Conservation (phyloP, 495 filamentous ascomycete genomes). For the Chaetomidium leptoderma region DNA sequence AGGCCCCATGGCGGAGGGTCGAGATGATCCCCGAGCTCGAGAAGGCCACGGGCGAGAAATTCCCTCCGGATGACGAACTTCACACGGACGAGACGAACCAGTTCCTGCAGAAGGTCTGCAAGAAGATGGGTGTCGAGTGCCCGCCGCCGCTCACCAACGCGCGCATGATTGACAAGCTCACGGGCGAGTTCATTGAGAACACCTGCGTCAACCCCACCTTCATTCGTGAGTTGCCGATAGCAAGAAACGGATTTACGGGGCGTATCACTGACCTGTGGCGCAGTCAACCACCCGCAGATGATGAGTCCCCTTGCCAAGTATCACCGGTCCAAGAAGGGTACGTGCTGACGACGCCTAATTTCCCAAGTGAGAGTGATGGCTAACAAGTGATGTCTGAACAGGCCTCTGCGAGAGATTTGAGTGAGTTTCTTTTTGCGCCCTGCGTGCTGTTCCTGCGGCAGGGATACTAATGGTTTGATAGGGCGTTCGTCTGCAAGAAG, state of each 20-base stretch:
- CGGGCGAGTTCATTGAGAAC: conserved; percentile 92
- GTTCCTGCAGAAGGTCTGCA: conserved; percentile 76
- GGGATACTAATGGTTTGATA: conserved; percentile 11
- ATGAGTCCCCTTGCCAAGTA: conserved; percentile 98
- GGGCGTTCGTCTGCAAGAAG: conserved; percentile 93
- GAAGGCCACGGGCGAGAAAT: conserved; percentile 83
- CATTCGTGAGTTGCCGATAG: conserved; percentile 59
- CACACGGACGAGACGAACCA: conserved; percentile 83
- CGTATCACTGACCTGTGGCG: not conserved
- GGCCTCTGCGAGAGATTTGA: conserved; percentile 94
- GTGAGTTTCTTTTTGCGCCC: not conserved
- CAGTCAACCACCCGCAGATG: conserved; percentile 73
- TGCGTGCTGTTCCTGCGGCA: not conserved
- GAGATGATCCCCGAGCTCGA: conserved; percentile 97
- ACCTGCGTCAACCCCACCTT: conserved; percentile 94
- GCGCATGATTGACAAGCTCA: conserved; percentile 96
- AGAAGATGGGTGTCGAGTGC: conserved; percentile 90
- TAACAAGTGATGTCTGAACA: not conserved
- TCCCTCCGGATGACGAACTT: conserved; percentile 82
- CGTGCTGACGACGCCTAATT: not conserved
- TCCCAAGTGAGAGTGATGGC: not conserved
- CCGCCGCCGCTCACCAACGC: conserved; percentile 86
- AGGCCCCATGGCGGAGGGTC: conserved; percentile 84
- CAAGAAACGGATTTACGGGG: not conserved
- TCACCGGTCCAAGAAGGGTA: conserved; percentile 65